Evolutionary conservation across 768 basidiomycete genomes (phyloP), one percentile per base, ranked within the genome.

Genomic region (Termitomyces sp.): DNA sequence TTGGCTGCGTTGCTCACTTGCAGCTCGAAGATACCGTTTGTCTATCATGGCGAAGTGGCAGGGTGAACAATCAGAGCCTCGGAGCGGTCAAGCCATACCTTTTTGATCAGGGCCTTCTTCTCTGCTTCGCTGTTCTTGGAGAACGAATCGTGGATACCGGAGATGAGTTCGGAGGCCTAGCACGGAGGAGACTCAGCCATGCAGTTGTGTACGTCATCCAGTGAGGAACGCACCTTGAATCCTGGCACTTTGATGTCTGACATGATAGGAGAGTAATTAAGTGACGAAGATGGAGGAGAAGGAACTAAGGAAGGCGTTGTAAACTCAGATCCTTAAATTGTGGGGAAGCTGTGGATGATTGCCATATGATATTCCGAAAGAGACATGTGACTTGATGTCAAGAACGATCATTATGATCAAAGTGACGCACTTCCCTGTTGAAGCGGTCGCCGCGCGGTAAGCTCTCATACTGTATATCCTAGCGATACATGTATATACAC

Each of bases 21-120:
- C 43, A 97, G 76, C 71, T 94, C 88, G 69, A 97, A 94, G 67
- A 95, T 83, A 60, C 90, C 93, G 65, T 90, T 92, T 51, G 87
- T 88, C 93, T 92, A 51, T 33, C 6, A 30, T n/a, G 33, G 35
- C n/a, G 30, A 14, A 32, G 30, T 7, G 24, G 44, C 5, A 14
- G 7, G 14, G 14, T 35, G 2, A 14, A 26, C 50, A 13, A 26
- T 40, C 26, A 14, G 26, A n/a, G 26, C 13, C 22, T 7, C 26
- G 41, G 28, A 40, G 45, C 6, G 22, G 35, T 16, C 4, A 35
- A 13, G 11, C 6, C 38, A 13, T 22, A 84, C 91, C 85, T 92
- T 92, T 72, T 91, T 90, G 35, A 92, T 81, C 68, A 86, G 82
- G 8, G 78, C 72, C 60, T 81, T 75, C 71, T 80, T 89, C 71